Percentiles rank a stretch among this genome's conserved stretches.
Conservation (phyloP, 2,329 filamentous ascomycete genomes). For the Ophiostoma piceae region DNA sequence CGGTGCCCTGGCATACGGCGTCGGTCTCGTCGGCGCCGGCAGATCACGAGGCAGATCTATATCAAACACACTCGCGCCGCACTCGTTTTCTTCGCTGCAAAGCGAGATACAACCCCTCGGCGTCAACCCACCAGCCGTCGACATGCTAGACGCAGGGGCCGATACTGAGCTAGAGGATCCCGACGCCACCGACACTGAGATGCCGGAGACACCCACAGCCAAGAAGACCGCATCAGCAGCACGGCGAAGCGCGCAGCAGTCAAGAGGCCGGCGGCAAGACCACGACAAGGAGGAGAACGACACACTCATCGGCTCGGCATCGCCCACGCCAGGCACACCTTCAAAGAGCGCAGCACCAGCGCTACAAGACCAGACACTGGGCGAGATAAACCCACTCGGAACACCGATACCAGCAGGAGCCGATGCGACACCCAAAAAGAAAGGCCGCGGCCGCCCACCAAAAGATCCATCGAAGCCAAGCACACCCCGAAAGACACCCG, state of each 20-base stretch:
- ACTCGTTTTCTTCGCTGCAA: neutral
- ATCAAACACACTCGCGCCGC: neutral
- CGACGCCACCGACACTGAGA: neutral
- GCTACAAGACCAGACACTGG: neutral
- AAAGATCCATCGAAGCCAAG: conserved; percentile 4
- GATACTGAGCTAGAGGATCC: neutral
- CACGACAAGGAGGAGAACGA: conserved; percentile 19
- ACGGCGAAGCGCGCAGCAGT: neutral
- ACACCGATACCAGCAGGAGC: neutral
- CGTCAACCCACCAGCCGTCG: neutral
- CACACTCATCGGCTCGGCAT: conserved; percentile 23
- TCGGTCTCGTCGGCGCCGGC: conserved; percentile 10
- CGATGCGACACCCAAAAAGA: neutral
- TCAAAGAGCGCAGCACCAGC: neutral
- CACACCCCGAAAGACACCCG: neutral
- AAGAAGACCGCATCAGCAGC: neutral
- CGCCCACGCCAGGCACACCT: conserved; percentile 23
- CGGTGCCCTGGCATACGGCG: conserved; percentile 23
- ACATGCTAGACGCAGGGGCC: neutral
- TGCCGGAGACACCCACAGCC: neutral
- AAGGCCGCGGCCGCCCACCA: neutral
- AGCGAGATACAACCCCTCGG: neutral
- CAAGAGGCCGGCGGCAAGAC: neutral
- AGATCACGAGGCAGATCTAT: neutral
- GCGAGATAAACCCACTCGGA: neutral